Percentiles rank a stretch among this genome's conserved stretches.
These are phyloP conservation scores for Xanthoceras sorbifolium DNA, from an alignment of 345 rosid species.

Conservation along the genomic window DNA sequence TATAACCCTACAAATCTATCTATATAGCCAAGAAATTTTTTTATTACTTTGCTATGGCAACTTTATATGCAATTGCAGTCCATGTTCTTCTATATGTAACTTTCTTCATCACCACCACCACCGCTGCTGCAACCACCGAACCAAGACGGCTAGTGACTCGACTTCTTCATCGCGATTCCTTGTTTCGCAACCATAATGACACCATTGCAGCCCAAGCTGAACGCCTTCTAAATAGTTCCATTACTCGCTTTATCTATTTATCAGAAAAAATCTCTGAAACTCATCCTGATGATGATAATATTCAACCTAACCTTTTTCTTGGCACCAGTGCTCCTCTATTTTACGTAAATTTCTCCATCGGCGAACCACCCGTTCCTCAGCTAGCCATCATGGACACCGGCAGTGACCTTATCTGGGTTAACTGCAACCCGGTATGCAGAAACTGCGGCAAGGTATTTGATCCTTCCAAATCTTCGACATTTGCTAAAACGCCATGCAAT, in stretches of 20 bases:
- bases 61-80: not conserved
- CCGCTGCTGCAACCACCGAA: not conserved
- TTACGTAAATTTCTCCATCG: constrained; percentile 35
- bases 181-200: constrained; percentile 11
- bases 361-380: constrained; percentile 42
- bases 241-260: constrained; percentile 29
- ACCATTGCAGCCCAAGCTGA: constrained; percentile 10
- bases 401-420: constrained; percentile 41
- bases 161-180: constrained; percentile 34
- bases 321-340: not conserved
- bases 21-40: not conserved
- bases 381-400: constrained; percentile 43
- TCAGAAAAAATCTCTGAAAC: not conserved
- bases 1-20: not conserved
- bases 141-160: not conserved
- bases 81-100: not conserved
- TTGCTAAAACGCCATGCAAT: constrained; percentile 20
- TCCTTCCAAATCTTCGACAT: constrained; percentile 32
- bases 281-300: not conserved
- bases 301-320: constrained; percentile 16
- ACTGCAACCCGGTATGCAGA: constrained; percentile 34
- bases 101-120: not conserved
- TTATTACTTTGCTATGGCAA: not conserved
- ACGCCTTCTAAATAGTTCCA: constrained; percentile 18
- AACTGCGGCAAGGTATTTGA: constrained; percentile 12